Evolutionary conservation across 2,329 filamentous ascomycete species (phyloP).

Genomic region (Cytospora mali): DNA sequence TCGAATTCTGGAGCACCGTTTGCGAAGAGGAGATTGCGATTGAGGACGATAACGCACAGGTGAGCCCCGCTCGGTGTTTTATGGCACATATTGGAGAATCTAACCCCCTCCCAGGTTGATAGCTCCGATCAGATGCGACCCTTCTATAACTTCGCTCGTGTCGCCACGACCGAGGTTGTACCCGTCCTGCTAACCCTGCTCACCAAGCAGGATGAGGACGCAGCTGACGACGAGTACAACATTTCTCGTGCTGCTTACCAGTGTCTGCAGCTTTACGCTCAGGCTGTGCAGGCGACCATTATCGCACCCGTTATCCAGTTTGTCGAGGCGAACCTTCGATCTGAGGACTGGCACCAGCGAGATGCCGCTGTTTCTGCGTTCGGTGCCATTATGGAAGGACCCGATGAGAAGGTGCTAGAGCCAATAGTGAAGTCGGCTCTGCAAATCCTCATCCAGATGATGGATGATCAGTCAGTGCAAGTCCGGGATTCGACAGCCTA

Average conservation of each 20-base stretch:
- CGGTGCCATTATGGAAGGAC: constrained; percentile 98
- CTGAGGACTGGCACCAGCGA: constrained; percentile 90
- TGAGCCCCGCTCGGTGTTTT: constrained; percentile 41
- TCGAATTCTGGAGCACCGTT: constrained; percentile 99
- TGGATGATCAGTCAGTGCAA: constrained; percentile 86
- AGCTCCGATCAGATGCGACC: constrained; percentile 82
- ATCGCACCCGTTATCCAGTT: constrained; percentile 87
- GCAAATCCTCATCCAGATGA: constrained; percentile 84
- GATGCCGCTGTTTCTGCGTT: constrained; percentile 97
- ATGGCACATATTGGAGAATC: neutral
- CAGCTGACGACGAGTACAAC: constrained; percentile 96
- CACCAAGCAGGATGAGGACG: constrained; percentile 97
- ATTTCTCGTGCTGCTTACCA: constrained; percentile 93
- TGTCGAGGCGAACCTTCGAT: constrained; percentile 86
- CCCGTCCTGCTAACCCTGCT: constrained; percentile 86
- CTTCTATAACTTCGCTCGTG: constrained; percentile 93
- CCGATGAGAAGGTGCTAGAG: constrained; percentile 87
- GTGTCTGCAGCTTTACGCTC: constrained; percentile 91
- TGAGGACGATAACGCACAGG: constrained; percentile 91
- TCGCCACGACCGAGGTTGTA: constrained; percentile 91
- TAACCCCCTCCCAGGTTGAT: constrained; percentile 54
- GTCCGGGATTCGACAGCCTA: constrained; percentile 97
- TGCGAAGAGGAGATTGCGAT: constrained; percentile 98
- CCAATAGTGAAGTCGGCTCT: constrained; percentile 96
- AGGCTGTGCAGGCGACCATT: constrained; percentile 83